phyloP scores from a whole-genome alignment of 768 basidiomycete genomes.

The Tricholoma matsutake region DNA sequence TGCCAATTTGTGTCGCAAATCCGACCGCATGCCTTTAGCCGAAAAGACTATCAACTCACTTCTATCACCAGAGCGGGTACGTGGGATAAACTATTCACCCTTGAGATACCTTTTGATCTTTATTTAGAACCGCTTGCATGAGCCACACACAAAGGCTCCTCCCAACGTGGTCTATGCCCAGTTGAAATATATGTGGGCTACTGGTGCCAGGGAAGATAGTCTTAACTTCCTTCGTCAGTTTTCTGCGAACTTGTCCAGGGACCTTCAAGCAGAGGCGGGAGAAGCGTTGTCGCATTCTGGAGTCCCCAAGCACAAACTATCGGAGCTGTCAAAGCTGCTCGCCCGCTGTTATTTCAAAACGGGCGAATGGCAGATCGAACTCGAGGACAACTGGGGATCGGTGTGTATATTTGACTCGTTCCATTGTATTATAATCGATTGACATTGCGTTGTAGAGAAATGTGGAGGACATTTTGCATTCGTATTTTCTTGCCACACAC shows the following conservation, averaged over 20 bases:
- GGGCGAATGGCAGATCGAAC: conserved; percentile 88
- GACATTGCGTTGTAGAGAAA: conserved; percentile 53
- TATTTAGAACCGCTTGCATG: conserved; percentile 34
- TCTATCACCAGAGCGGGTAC: conserved; percentile 67
- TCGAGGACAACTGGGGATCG: conserved; percentile 75
- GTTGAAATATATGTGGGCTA: conserved; percentile 94
- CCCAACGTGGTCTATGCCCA: conserved; percentile 97
- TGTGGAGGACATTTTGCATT: conserved; percentile 76
- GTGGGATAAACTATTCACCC: conserved; percentile 13
- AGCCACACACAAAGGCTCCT: conserved; percentile 68
- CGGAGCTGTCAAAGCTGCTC: conserved; percentile 76
- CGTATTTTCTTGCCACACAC: conserved; percentile 84
- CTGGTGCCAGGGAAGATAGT: conserved; percentile 72
- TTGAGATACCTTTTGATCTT: not conserved
- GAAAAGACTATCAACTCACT: conserved; percentile 96
- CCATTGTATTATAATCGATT: not conserved
- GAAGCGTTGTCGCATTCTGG: conserved; percentile 49
- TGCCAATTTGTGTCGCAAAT: conserved; percentile 94
- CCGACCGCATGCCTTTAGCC: conserved; percentile 89
- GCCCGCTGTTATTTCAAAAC: conserved; percentile 96
- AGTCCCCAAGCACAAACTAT: conserved; percentile 56
- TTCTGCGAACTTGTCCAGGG: conserved; percentile 68
- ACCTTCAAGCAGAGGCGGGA: conserved; percentile 61
- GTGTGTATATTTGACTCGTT: conserved; percentile 43
- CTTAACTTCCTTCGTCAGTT: conserved; percentile 83